Percentiles rank a stretch among this genome's conserved stretches.
phyloP scores from a whole-genome alignment of 768 basidiomycete species.

The Fibroporia radiculosa region DNA sequence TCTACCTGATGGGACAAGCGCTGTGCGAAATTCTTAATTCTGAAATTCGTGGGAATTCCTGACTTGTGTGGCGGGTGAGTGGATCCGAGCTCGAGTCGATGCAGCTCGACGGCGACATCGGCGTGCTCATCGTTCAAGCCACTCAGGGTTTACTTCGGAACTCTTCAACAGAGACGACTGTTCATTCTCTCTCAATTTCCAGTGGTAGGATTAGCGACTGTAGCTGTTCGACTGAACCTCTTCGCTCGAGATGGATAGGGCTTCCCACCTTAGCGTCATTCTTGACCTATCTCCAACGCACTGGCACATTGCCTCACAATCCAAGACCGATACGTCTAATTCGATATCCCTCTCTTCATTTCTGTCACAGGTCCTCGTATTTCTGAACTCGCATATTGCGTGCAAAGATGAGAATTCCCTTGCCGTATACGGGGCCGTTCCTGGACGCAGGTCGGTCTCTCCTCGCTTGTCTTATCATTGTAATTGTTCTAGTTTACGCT shows the following conservation, averaged over 20 bases:
- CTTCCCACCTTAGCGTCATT: slow-evolving; percentile 72
- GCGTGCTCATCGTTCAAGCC: no score
- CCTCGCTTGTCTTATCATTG: not conserved
- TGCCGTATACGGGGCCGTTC: slow-evolving; percentile 86
- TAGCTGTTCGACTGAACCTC: no score
- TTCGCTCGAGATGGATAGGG: slow-evolving; percentile 43
- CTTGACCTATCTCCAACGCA: slow-evolving; percentile 81
- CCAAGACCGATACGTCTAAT: slow-evolving; percentile 30
- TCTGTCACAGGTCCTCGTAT: slow-evolving; percentile 79
- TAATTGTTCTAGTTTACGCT: not conserved
- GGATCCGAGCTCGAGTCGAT: no score
- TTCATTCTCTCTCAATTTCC: no score
- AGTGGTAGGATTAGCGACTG: no score
- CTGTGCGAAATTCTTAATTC: no score
- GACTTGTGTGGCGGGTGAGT: no score
- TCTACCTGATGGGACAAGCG: no score
- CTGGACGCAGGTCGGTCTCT: slow-evolving; percentile 62
- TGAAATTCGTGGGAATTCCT: no score
- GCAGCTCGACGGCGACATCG: no score
- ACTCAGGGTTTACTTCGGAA: no score
- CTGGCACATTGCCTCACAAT: slow-evolving; percentile 67
- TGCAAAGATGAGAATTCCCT: slow-evolving; percentile 87
- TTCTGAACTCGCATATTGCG: slow-evolving; percentile 90
- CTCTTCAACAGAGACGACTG: no score
- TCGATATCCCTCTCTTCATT: slow-evolving; percentile 64